Percentiles rank a stretch among this genome's conserved stretches.
Conservation (phyloP, 2,329 filamentous ascomycete species). For the Zasmidium angulare region DNA sequence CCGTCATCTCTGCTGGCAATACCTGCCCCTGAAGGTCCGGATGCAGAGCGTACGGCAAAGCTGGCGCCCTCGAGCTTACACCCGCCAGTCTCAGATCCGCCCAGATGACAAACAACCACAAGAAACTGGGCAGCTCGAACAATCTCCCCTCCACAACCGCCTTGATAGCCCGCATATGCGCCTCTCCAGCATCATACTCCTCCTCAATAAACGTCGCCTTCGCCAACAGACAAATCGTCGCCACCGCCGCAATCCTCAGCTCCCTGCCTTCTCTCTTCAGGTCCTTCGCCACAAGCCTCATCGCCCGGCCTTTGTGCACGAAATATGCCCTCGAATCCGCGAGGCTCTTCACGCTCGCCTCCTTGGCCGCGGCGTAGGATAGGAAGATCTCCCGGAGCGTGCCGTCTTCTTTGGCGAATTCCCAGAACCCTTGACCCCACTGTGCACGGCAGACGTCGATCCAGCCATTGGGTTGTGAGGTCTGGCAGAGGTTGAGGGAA, state of each 20-base stretch:
- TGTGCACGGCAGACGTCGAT: neutral
- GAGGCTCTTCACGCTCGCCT: neutral
- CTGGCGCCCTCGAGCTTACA: neutral
- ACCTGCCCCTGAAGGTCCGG: neutral
- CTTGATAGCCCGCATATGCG: neutral
- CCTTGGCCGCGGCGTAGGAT: slow-evolving; percentile 5
- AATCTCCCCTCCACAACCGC: neutral
- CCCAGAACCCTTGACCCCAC: slow-evolving; percentile 4
- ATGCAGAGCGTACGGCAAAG: neutral
- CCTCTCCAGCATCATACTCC: slow-evolving; percentile 1
- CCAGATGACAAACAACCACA: slow-evolving; percentile 8
- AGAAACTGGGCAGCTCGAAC: neutral
- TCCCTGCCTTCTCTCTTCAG: neutral
- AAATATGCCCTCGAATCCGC: slow-evolving; percentile 1
- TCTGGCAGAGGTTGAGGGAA: neutral
- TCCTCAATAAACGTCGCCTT: slow-evolving; percentile 3
- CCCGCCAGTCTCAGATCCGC: slow-evolving; percentile 4
- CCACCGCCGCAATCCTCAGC: slow-evolving; percentile 1
- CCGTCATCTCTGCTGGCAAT: neutral
- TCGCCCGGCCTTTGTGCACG: slow-evolving; percentile 3
- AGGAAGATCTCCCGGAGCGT: slow-evolving; percentile 4
- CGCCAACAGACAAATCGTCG: neutral
- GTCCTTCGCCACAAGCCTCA: neutral
- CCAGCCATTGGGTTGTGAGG: neutral
- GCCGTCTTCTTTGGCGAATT: slow-evolving; percentile 3